Evolutionary conservation across 1,284 basidiomycete genomes (phyloP), one percentile per base, ranked within the genome.

Genomic region (Boletellus deceptivus): DNA sequence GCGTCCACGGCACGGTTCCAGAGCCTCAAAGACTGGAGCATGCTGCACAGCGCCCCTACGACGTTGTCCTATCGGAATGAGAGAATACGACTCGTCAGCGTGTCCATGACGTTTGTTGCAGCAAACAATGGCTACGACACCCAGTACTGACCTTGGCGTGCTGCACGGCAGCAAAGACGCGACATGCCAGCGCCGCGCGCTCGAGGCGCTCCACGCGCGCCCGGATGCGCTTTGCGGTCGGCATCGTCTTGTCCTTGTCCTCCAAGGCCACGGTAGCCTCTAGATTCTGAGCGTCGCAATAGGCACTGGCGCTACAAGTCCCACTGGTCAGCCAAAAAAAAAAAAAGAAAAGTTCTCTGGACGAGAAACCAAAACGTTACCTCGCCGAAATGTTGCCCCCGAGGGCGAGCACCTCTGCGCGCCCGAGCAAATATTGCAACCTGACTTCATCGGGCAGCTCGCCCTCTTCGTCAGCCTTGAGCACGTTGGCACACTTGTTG

Each of bases 1-100:
- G 82, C 80, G 29, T 90, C 87, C 2, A 85, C 73, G 1, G 90
- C 90, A 31, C 91, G 82, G 58, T 88, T 89, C 79, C 84, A 91
- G 1, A 95, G 71, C 4, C 93, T 81, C 54, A 93, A 75, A 0
- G 89, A 80, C 56, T 90, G 86, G 10, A 88, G 72, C 48, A 88
- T 75, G 16, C 79, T 79, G 22, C 78, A 74, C 16, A 93, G 64
- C 0, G 86, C 80, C 0, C 75, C 69, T 0, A 79, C 72, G 0
- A 83, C 72, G 48, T 94, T 83, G 41, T 86, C 83, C 91, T 94
- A 60, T 4, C 24, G 2, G 29, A 31, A 31, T 10, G 10, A 31
- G 11, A 31, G 11, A 31, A 11, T 3, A 8, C 24, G 16, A 35
- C 46, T 3, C 9, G 7, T 55, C 31, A 65, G 20, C 11, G 10